phyloP scores from a whole-genome alignment of 2,329 filamentous ascomycete species.

The Fusarium brachygibbosum region DNA sequence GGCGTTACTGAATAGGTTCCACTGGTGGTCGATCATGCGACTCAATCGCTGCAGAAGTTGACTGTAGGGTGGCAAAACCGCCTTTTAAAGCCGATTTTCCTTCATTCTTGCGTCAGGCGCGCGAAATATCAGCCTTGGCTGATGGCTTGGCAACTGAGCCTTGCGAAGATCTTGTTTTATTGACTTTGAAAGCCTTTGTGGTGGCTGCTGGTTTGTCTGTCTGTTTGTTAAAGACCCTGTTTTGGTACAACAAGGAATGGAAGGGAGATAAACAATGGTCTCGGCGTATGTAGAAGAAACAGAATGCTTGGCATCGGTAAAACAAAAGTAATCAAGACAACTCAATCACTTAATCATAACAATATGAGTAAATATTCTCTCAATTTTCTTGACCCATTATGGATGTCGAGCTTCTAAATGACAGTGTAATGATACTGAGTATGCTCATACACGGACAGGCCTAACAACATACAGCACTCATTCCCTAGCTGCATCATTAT shows the following conservation, averaged over 20 bases:
- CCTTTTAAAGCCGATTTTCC: slow-evolving; percentile 8
- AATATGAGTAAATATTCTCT: too few species aligned
- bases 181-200: neutral
- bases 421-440: neutral
- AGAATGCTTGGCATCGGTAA: neutral
- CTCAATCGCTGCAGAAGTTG: slow-evolving; percentile 29
- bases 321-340: too few species aligned
- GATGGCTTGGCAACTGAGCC: slow-evolving; percentile 22
- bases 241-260: neutral
- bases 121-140: slow-evolving; percentile 30
- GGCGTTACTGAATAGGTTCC: slow-evolving; percentile 23
- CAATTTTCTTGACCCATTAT: too few species aligned
- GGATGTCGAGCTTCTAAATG: too few species aligned
- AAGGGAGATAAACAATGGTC: neutral
- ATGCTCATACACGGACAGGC: neutral
- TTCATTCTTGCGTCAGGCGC: slow-evolving; percentile 38
- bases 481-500: neutral
- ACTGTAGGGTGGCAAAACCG: slow-evolving; percentile 40
- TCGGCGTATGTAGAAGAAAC: neutral
- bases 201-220: slow-evolving; percentile 10
- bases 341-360: neutral
- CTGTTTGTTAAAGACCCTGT: slow-evolving; percentile 1
- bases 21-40: slow-evolving; percentile 43
- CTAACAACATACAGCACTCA: neutral
- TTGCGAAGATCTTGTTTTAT: slow-evolving; percentile 22